Percentiles rank a stretch among this genome's conserved stretches.
Conservation (phyloP, 768 basidiomycete genomes). For the Auriscalpium orientale region DNA sequence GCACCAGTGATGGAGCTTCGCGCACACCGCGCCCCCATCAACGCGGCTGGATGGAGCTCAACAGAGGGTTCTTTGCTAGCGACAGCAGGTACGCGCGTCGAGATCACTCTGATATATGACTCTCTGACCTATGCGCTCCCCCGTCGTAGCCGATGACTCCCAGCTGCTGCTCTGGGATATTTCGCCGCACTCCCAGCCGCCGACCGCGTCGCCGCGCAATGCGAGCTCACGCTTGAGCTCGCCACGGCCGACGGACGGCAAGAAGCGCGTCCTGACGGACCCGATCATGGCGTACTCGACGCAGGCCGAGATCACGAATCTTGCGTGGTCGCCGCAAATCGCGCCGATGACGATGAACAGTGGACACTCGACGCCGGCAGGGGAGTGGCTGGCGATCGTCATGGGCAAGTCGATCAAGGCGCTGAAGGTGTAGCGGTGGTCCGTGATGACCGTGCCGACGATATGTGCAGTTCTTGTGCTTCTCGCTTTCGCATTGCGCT, state of each 20-base stretch:
- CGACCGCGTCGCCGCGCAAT: slow-evolving; percentile 57
- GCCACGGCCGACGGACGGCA: slow-evolving; percentile 66
- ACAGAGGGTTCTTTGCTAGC: slow-evolving; percentile 78
- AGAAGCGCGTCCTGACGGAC: slow-evolving; percentile 64
- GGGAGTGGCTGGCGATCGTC: slow-evolving; percentile 84
- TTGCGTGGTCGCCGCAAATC: slow-evolving; percentile 87
- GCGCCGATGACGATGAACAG: slow-evolving; percentile 68
- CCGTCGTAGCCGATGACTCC: slow-evolving; percentile 74
- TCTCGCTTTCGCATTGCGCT: too few species aligned
- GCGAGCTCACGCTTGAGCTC: slow-evolving; percentile 70
- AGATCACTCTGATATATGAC: too few species aligned
- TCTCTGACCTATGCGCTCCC: too few species aligned
- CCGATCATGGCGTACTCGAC: slow-evolving; percentile 84
- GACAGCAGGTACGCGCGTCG: slow-evolving; percentile 62
- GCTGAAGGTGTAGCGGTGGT: slow-evolving; percentile 55
- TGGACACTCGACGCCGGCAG: slow-evolving; percentile 64
- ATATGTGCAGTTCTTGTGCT: background rate
- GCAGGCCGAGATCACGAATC: slow-evolving; percentile 66
- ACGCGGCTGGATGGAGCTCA: slow-evolving; percentile 87
- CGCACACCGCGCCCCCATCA: slow-evolving; percentile 75
- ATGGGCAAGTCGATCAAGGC: slow-evolving; percentile 78
- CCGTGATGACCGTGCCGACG: background rate
- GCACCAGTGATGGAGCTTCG: slow-evolving; percentile 88
- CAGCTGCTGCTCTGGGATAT: slow-evolving; percentile 95
- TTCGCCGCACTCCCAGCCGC: slow-evolving; percentile 46